Evolutionary conservation across 192 early-diverging fungal species (phyloP).

Genomic region (Mortierella hygrophila): DNA sequence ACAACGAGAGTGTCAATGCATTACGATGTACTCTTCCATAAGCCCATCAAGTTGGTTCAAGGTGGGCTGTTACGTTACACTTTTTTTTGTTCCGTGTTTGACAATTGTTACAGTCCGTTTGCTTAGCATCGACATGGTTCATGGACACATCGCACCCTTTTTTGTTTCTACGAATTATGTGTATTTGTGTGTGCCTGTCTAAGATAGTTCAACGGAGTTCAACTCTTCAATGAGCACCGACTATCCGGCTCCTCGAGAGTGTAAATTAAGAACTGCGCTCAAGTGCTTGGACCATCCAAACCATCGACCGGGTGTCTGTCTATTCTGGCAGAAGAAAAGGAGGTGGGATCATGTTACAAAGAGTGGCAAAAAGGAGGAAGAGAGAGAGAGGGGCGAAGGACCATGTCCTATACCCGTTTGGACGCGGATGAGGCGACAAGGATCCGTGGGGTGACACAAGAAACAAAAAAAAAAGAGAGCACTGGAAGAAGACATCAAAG

Average conservation of each 20-base stretch:
- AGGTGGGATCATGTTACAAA: neutral
- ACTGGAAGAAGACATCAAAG: neutral
- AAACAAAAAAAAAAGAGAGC: neutral
- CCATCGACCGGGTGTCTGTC: neutral
- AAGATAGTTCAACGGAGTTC: too few relatives aligned
- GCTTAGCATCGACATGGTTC: too few relatives aligned
- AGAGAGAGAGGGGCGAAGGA: neutral
- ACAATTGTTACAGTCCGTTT: too few relatives aligned
- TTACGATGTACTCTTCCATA: too few relatives aligned
- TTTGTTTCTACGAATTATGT: too few relatives aligned
- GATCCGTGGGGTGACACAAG: neutral
- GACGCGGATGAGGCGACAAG: neutral
- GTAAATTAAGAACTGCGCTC: neutral
- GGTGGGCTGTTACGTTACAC: too few relatives aligned
- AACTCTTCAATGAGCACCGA: neutral
- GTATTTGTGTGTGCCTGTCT: too few relatives aligned
- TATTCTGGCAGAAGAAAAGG: neutral
- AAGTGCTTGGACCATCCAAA: neutral
- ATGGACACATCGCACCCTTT: too few relatives aligned
- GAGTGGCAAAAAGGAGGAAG: neutral
- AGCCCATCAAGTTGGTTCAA: too few relatives aligned
- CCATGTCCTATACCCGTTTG: neutral
- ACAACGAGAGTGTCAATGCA: too few relatives aligned
- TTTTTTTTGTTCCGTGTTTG: too few relatives aligned
- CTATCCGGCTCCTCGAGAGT: neutral